These are phyloP conservation scores for Xylariaceae sp. DNA, from an alignment of 2,329 filamentous ascomycete genomes.

Conservation along the genomic window DNA sequence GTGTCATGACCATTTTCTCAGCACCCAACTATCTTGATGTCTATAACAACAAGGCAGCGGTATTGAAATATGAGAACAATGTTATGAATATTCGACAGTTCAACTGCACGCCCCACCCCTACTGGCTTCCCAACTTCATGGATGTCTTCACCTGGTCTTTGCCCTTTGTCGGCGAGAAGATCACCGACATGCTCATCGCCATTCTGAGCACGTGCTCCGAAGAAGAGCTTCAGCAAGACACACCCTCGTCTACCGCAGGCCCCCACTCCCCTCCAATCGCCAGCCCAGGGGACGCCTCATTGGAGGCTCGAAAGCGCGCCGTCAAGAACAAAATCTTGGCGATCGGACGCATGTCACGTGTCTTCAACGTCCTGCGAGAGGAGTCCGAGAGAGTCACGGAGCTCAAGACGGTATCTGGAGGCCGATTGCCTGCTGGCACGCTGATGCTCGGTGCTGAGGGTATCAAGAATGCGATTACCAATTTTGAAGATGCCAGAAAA, in stretches of 20 bases:
- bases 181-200: constrained; percentile 98
- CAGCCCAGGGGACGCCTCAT: constrained; percentile 68
- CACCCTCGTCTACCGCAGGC: constrained; percentile 65
- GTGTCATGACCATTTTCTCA: constrained; percentile 99
- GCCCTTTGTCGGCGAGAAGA: constrained; percentile 97
- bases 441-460: constrained; percentile 98
- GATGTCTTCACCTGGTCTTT: constrained; percentile 99
- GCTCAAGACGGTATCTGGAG: constrained; percentile 93
- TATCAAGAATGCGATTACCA: constrained; percentile 97
- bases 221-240: constrained; percentile 91
- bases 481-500: constrained; percentile 94
- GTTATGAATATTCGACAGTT: constrained; percentile 99
- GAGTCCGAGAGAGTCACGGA: constrained; percentile 96
- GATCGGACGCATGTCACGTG: constrained; percentile 91
- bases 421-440: constrained; percentile 87
- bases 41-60: constrained; percentile 99
- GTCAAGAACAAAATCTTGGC: constrained; percentile 99
- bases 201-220: constrained; percentile 99
- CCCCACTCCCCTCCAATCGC: constrained; percentile 71
- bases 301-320: constrained; percentile 89
- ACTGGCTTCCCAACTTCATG: constrained; percentile 99
- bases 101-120: constrained; percentile 98
- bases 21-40: constrained; percentile 98
- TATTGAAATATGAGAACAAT: constrained; percentile 99
- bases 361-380: constrained; percentile 97